These are phyloP conservation scores for Xerophyta viscosa DNA, from an alignment of 106 monocot genomes.

Conservation along the genomic window DNA sequence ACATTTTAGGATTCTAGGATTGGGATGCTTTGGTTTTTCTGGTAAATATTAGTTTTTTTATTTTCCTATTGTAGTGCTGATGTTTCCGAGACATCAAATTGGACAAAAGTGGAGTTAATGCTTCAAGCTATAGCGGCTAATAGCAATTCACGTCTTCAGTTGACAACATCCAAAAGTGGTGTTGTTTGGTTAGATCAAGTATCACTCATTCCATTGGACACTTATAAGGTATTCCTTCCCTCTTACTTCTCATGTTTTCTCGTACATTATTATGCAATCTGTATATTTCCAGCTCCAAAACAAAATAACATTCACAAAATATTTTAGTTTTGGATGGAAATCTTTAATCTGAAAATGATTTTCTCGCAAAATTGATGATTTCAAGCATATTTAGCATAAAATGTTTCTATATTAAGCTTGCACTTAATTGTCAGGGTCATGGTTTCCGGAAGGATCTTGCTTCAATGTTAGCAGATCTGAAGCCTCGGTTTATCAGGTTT, in stretches of 20 bases:
- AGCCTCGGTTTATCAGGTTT: conserved; percentile 46
- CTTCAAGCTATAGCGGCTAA: conserved; percentile 48
- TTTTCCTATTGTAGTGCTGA: conserved; percentile 34
- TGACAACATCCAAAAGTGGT: conserved; percentile 65
- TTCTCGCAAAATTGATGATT: no score
- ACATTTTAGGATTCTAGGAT: neutral
- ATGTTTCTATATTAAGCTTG: neutral
- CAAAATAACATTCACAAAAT: no score
- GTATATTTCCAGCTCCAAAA: no score
- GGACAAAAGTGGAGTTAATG: conserved; percentile 67
- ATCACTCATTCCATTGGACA: conserved; percentile 76
- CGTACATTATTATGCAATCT: neutral
- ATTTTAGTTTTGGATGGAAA: no score
- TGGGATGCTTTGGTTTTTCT: neutral
- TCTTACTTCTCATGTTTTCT: neutral
- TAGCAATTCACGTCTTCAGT: conserved; percentile 60
- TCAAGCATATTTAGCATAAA: no score
- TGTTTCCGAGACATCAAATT: conserved; percentile 29
- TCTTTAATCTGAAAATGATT: no score
- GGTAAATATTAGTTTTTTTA: neutral
- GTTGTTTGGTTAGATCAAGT: conserved; percentile 89
- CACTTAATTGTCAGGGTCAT: conserved; percentile 50
- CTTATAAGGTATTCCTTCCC: conserved; percentile 54
- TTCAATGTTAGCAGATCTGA: conserved; percentile 65
- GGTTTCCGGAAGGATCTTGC: conserved; percentile 88